These are phyloP conservation scores for Nicotiana noctiflora DNA, from an alignment of 257 asterid genomes.

Conservation along the genomic window DNA sequence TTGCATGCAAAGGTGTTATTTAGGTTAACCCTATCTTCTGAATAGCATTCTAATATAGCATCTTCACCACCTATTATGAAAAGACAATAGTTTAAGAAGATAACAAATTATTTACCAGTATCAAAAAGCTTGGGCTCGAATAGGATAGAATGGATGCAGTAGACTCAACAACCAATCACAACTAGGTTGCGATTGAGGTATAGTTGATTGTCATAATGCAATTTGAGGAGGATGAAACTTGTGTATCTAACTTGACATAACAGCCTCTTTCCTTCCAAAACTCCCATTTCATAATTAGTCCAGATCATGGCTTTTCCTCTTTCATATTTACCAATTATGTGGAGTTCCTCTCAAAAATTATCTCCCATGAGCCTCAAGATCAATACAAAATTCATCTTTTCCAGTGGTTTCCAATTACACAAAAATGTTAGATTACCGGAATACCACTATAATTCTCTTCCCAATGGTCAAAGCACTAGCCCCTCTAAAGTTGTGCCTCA, in stretches of 20 bases:
- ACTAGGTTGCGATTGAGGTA: background rate
- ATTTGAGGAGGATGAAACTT: background rate
- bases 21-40: background rate
- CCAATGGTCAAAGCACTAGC: background rate
- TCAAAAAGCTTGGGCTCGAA: background rate
- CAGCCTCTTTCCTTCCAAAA: no score
- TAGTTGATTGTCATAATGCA: background rate
- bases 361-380: background rate
- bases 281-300: no score
- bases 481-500: background rate
- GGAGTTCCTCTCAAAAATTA: background rate
- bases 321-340: background rate
- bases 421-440: background rate
- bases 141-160: background rate
- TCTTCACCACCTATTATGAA: background rate
- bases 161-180: background rate
- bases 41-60: background rate
- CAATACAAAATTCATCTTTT: background rate
- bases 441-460: background rate
- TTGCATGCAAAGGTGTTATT: background rate
- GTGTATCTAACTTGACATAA: background rate
- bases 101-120: background rate
- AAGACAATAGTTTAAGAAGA: background rate
- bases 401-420: background rate
- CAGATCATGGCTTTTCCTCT: background rate